phyloP scores from a whole-genome alignment of 1,139 yeast genomes.

The Hyphopichia khmerensis region DNA sequence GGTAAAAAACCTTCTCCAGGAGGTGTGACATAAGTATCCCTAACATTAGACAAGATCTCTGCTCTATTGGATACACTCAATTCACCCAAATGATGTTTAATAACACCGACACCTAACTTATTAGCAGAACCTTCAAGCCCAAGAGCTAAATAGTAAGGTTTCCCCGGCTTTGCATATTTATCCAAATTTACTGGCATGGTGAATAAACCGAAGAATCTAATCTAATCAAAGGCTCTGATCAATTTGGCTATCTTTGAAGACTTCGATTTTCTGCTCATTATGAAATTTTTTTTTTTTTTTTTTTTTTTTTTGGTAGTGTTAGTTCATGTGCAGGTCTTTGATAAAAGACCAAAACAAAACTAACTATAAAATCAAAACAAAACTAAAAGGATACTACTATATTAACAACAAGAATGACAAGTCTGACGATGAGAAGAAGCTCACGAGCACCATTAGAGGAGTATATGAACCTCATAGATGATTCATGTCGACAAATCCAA shows the following conservation, averaged over 20 bases:
- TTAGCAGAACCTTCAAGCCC: constrained; percentile 98
- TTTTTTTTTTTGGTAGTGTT: constrained; percentile 8
- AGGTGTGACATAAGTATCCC: constrained; percentile 94
- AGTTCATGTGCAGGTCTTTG: constrained; percentile 1
- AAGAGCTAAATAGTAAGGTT: constrained; percentile 62
- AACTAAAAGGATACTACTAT: background rate
- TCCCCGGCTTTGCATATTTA: constrained; percentile 38
- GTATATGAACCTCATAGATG: constrained; percentile 1
- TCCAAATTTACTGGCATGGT: constrained; percentile 35
- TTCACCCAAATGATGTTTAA: constrained; percentile 64
- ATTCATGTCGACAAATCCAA: constrained; percentile 10
- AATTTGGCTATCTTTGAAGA: too few species aligned
- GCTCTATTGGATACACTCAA: constrained; percentile 59
- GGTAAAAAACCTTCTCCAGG: constrained; percentile 99
- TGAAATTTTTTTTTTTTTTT: background rate
- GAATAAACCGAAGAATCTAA: too few species aligned
- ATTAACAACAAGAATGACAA: background rate
- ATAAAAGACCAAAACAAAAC: background rate
- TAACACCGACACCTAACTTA: constrained; percentile 90
- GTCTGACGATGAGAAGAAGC: background rate
- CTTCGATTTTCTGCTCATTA: too few species aligned
- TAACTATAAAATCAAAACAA: background rate
- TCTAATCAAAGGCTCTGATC: too few species aligned
- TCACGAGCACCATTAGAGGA: background rate
- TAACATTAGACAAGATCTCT: constrained; percentile 74